These are phyloP conservation scores for Coniochaeta hoffmannii DNA, from an alignment of 2,329 filamentous ascomycete genomes.

Conservation along the genomic window DNA sequence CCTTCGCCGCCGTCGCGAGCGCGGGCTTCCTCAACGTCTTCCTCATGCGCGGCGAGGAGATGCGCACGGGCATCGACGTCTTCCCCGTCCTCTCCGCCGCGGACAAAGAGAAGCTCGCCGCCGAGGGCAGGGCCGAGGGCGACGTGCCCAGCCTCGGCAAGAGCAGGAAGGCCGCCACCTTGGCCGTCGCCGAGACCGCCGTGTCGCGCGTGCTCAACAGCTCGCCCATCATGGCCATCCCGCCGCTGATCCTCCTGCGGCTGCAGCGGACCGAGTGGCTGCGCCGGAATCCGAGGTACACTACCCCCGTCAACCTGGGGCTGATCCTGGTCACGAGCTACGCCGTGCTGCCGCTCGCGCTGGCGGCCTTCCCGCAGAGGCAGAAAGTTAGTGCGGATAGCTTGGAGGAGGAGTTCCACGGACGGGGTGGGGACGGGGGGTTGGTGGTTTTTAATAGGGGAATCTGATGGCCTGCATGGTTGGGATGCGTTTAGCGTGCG, in stretches of 20 bases:
- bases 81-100: conserved; percentile 70
- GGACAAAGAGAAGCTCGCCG: conserved; percentile 52
- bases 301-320: conserved; percentile 76
- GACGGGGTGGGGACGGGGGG: conserved; percentile 67
- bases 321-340: conserved; percentile 83
- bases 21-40: conserved; percentile 93
- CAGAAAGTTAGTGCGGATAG: conserved; percentile 70
- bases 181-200: conserved; percentile 91
- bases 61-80: conserved; percentile 85
- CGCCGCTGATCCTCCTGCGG: conserved; percentile 75
- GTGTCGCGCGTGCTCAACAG: conserved; percentile 87
- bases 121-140: conserved; percentile 53
- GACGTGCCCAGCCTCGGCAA: conserved; percentile 71
- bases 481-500: too few species aligned
- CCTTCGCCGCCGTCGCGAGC: conserved; percentile 89
- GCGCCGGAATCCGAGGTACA: conserved; percentile 65
- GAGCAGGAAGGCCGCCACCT: conserved; percentile 76
- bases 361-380: conserved; percentile 88
- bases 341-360: conserved; percentile 79
- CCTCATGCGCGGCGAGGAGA: conserved; percentile 96
- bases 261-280: conserved; percentile 83
- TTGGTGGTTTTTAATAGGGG: conserved; percentile 96
- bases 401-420: conserved; percentile 82
- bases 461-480: too few species aligned
- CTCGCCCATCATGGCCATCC: conserved; percentile 94